A percentile compares a stretch with the other conserved stretches of the same genome.
Conservation (phyloP, 2,329 filamentous ascomycete species). For the Alternaria incomplexa region DNA sequence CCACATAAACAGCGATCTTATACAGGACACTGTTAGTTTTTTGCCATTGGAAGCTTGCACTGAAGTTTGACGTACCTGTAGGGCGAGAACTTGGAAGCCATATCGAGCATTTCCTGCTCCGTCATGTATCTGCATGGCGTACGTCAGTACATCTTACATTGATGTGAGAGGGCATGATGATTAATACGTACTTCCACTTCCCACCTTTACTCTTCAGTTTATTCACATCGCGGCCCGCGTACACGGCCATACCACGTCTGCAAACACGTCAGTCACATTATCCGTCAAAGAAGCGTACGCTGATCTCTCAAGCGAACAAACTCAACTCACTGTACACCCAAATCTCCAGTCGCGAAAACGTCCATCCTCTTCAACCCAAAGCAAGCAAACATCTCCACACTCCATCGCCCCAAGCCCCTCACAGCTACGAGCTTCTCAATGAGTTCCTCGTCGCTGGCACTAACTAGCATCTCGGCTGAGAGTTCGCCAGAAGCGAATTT, state of each 20-base stretch:
- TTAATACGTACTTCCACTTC: conserved; percentile 75
- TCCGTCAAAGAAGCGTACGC: neutral
- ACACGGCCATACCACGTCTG: conserved; percentile 84
- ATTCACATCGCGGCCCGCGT: conserved; percentile 79
- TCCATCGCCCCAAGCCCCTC: conserved; percentile 86
- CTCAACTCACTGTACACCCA: conserved; percentile 78
- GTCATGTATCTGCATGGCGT: conserved; percentile 71
- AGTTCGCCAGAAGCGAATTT: conserved; percentile 81
- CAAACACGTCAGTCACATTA: neutral
- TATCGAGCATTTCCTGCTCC: conserved; percentile 87
- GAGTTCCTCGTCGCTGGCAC: conserved; percentile 84
- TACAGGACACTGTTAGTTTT: neutral
- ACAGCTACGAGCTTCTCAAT: conserved; percentile 83
- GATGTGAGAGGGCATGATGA: neutral
- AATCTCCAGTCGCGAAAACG: conserved; percentile 88
- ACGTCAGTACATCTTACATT: neutral
- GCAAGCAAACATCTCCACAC: conserved; percentile 89
- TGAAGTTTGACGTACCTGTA: conserved; percentile 65
- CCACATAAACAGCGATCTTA: conserved; percentile 92
- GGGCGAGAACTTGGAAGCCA: conserved; percentile 79
- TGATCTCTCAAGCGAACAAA: neutral
- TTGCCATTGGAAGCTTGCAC: conserved; percentile 2
- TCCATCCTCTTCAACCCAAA: conserved; percentile 95
- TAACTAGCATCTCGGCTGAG: conserved; percentile 74
- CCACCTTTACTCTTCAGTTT: conserved; percentile 81